Evolutionary conservation across 306 rosid genomes (phyloP).

Genomic region (Neltuma alba): DNA sequence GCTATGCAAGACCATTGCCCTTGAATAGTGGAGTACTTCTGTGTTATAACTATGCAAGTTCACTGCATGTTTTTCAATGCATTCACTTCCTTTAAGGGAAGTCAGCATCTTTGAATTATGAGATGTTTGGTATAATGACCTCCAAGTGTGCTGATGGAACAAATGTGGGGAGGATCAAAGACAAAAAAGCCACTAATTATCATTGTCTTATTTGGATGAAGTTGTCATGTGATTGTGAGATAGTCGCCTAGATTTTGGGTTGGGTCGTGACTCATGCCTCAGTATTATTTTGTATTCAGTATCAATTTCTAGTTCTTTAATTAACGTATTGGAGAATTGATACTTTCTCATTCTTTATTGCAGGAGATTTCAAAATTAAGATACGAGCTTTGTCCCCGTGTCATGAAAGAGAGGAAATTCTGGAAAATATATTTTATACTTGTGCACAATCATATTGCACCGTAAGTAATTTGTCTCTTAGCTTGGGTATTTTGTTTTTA

Average conservation of each 20-base stretch:
- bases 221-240: slow-evolving; percentile 1
- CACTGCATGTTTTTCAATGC: neutral
- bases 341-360: slow-evolving; percentile 31
- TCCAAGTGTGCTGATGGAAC: slow-evolving; percentile 25
- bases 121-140: neutral
- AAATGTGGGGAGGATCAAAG: neutral
- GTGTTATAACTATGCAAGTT: neutral
- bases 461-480: slow-evolving; percentile 47
- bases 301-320: neutral
- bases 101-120: slow-evolving; percentile 22
- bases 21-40: neutral
- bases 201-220: slow-evolving; percentile 26
- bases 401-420: slow-evolving; percentile 78
- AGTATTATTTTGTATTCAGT: slow-evolving; percentile 7
- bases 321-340: slow-evolving; percentile 4
- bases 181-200: neutral
- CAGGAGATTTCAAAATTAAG: slow-evolving; percentile 75
- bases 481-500: slow-evolving; percentile 34
- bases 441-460: slow-evolving; percentile 58
- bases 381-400: slow-evolving; percentile 70
- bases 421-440: slow-evolving; percentile 78
- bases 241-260: neutral
- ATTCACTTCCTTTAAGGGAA: neutral
- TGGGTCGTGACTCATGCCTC: slow-evolving; percentile 1
- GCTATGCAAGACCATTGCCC: slow-evolving; percentile 8